These are phyloP conservation scores for Saccharomyces hybrid DNA, from an alignment of 1,139 yeast genomes.

Conservation along the genomic window DNA sequence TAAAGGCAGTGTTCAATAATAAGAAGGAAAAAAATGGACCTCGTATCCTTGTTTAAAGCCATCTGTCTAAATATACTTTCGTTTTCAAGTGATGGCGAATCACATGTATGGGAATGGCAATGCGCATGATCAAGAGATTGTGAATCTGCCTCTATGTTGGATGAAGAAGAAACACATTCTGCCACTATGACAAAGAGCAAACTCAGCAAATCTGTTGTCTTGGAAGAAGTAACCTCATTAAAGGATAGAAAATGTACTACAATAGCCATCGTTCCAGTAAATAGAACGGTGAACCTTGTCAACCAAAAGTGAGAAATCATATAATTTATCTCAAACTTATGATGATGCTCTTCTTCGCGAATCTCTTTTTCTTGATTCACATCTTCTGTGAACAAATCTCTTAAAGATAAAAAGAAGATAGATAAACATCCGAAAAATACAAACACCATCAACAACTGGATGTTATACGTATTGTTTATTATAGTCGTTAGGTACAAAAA, in stretches of 20 bases:
- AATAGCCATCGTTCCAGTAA: slow-evolving; percentile 28
- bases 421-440: slow-evolving; percentile 24
- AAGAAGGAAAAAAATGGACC: slow-evolving; percentile 86
- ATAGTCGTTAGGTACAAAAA: slow-evolving; percentile 7
- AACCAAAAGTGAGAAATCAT: slow-evolving; percentile 17
- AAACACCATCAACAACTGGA: slow-evolving; percentile 23
- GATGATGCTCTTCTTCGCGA: not conserved
- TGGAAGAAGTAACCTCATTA: slow-evolving; percentile 16
- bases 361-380: slow-evolving; percentile 13
- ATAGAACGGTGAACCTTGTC: slow-evolving; percentile 17
- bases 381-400: slow-evolving; percentile 24
- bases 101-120: slow-evolving; percentile 4
- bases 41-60: slow-evolving; percentile 62
- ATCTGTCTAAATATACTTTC: slow-evolving; percentile 35
- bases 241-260: slow-evolving; percentile 32
- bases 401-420: slow-evolving; percentile 20
- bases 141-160: slow-evolving; percentile 1
- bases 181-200: slow-evolving; percentile 15
- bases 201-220: slow-evolving; percentile 14
- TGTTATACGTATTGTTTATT: slow-evolving; percentile 7
- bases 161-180: slow-evolving; percentile 8
- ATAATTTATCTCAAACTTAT: not conserved
- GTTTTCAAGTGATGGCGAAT: not conserved
- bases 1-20: slow-evolving; percentile 77
- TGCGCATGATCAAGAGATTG: slow-evolving; percentile 8